Base-by-base conservation (phyloP, 768 basidiomycete genomes). In the Lactarius quietus region DNA sequence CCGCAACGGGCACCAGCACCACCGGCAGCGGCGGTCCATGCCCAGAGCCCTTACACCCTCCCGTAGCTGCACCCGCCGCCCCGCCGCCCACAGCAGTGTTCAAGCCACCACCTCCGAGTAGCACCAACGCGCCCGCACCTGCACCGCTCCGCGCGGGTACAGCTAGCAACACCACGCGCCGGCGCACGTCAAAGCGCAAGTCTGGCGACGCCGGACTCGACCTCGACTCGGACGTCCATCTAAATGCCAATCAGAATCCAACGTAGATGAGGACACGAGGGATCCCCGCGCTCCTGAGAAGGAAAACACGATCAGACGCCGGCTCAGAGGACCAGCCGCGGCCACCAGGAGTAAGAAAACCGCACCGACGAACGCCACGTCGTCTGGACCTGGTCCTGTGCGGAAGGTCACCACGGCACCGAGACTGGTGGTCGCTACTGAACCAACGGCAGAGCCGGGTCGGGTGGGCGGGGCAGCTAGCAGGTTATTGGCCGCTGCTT, bases 141-240 rank as follows among this genome's bases (percentile, higher is more conserved):
- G 58, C 61, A 31, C 62, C 62, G 17, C 59, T 63, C 60, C 59
- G 59, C 20, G 15, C 59, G 6, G 64, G 61, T 61, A 45, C 59
- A 59, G 57, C 56, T 17, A 59, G 70, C 67, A 43, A 62, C 33
- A 66, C 53, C 82, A 82, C 20, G 58, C 73, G 54, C 63, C 68
- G 14, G 70, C 71, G 56, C 7, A 3, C 39, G 18, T 36, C 53
- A 33, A 68, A 67, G 31, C 68, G 66, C 45, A 68, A 38, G 28
- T 58, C 60, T 12, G 29, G 36, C 17, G 66, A 64, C 35, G 60
- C 67, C 18, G 66, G 59, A 26, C 66, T 69, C 6, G 69, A 63
- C 33, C 33, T 8, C 35, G 59, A 48, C 12, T 26, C 41, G 14
- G 71, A 68, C 33, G 57, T 61, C 18, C 67, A 68, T 48, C 51